Conservation (phyloP, 441 rosid genomes). For the Syzygium syzygioides region DNA sequence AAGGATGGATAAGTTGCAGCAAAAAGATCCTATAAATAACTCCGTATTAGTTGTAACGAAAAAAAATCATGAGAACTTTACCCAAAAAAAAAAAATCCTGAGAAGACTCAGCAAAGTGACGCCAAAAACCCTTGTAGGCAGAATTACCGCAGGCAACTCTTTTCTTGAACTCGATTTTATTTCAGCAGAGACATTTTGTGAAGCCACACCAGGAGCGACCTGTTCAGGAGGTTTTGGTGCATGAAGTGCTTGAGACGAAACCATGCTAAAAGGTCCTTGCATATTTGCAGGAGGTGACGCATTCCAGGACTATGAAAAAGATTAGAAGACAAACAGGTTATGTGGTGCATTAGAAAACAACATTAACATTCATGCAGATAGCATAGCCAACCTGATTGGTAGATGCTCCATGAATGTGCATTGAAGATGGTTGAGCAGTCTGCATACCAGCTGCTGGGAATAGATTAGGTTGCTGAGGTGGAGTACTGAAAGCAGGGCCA, state of each 20-base stretch:
- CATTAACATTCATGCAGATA: neutral
- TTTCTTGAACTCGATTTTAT: slow-evolving; percentile 49
- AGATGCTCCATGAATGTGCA: slow-evolving; percentile 31
- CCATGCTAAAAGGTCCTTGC: slow-evolving; percentile 31
- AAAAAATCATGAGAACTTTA: neutral
- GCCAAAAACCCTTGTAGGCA: neutral
- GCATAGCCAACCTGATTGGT: slow-evolving; percentile 50
- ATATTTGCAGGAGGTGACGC: slow-evolving; percentile 27
- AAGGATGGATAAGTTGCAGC: slow-evolving; percentile 47
- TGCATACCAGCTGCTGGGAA: slow-evolving; percentile 38
- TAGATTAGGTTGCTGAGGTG: slow-evolving; percentile 44
- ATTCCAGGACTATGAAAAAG: slow-evolving; percentile 57
- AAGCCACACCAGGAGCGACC: slow-evolving; percentile 19
- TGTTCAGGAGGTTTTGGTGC: slow-evolving; percentile 22
- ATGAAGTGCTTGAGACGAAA: slow-evolving; percentile 38
- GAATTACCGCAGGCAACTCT: slow-evolving; percentile 73
- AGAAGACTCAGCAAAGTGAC: neutral
- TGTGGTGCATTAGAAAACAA: neutral
- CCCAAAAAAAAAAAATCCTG: neutral
- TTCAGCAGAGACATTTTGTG: slow-evolving; percentile 34
- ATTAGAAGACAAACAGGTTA: slow-evolving; percentile 3
- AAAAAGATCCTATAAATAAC: slow-evolving; percentile 70
- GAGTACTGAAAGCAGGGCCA: slow-evolving; percentile 37
- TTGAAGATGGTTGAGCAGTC: slow-evolving; percentile 33
- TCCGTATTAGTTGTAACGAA: neutral